Evolutionary conservation across 1,284 basidiomycete genomes (phyloP), one percentile per base, ranked within the genome.

Genomic region (Meripilus lineatus): DNA sequence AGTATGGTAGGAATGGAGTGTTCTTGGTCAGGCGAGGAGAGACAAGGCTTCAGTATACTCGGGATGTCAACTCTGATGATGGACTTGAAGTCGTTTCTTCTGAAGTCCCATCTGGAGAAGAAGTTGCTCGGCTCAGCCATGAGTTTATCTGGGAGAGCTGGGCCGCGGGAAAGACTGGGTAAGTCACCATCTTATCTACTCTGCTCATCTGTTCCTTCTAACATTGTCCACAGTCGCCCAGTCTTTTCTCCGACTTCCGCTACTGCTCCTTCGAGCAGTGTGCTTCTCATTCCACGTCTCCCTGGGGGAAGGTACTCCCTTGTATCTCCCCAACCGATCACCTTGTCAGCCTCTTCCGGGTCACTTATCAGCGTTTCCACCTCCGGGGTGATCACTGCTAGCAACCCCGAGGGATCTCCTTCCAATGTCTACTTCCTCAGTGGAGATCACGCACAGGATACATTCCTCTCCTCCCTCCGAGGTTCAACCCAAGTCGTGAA

Each of bases 101-200:
- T n/a, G 10, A 8, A 10, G 28, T 30, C 11, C 26, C 17, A 21
- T 14, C 13, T 7, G 40, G 21, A 20, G 25, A 17, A 13, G 5
- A 41, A 11, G 40, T 59, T 21, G 56, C 48, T 5, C 45, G 41
- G 3, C 37, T 63, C 36, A 48, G 49, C 26, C 28, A 37, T n/a
- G 49, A 46, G 2, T 30, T 51, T 4, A 43, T 49, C 3, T 63
- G 61, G 61, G 46, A 49, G 3, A 40, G 40, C 15, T 61, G 58
- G 56, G 51, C 51, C 2, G 50, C 58, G 40, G 47, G 38, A 13
- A 38, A 47, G n/a, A 45, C 50, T n/a, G 54, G 58, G 61, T 61
- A 36, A 14, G 57, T 51, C 5, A 10, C n/a, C n/a, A n/a, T n/a
- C n/a, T 6, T 22, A 21, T 25, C 17, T n/a, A 25, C 15, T 15